phyloP scores from a whole-genome alignment of 2,329 filamentous ascomycete species.

The Phaeosphaeria sp. region DNA sequence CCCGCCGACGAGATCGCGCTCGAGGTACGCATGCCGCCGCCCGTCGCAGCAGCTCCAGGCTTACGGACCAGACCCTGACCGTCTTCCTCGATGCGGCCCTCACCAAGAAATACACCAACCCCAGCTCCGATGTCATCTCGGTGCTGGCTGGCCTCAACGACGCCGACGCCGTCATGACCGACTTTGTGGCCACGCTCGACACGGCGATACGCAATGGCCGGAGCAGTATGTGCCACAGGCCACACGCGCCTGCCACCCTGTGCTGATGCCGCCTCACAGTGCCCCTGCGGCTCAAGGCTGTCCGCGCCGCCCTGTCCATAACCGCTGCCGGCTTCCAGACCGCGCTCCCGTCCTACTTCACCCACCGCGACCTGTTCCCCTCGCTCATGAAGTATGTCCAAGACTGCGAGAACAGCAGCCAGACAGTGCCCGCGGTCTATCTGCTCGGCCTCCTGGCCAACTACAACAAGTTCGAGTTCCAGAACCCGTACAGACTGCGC shows the following conservation, averaged over 20 bases:
- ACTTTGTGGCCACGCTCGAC: constrained; percentile 85
- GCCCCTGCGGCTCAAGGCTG: constrained; percentile 77
- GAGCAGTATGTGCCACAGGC: constrained; percentile 62
- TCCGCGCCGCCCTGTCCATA: constrained; percentile 81
- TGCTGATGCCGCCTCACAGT: constrained; percentile 57
- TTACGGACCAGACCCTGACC: constrained; percentile 76
- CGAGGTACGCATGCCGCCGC: constrained; percentile 68
- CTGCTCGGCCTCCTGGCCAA: constrained; percentile 89
- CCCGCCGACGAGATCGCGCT: constrained; percentile 79
- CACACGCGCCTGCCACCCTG: neutral
- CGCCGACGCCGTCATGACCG: constrained; percentile 84
- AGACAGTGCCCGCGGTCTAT: constrained; percentile 75
- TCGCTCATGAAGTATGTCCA: constrained; percentile 94
- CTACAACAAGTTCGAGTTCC: constrained; percentile 99
- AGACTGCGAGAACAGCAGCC: constrained; percentile 70
- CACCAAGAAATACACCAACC: constrained; percentile 90
- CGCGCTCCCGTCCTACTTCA: constrained; percentile 91
- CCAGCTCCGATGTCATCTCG: constrained; percentile 92
- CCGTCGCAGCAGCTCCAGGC: constrained; percentile 40
- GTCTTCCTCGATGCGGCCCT: constrained; percentile 84
- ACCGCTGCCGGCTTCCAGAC: constrained; percentile 96
- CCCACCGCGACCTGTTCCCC: constrained; percentile 91
- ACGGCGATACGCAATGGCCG: constrained; percentile 79
- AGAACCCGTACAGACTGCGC: constrained; percentile 92
- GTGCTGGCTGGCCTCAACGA: constrained; percentile 88